Percentiles rank a stretch among this genome's conserved stretches.
phyloP scores from a whole-genome alignment of 495 filamentous ascomycete species.

The Podospora fimiseda region DNA sequence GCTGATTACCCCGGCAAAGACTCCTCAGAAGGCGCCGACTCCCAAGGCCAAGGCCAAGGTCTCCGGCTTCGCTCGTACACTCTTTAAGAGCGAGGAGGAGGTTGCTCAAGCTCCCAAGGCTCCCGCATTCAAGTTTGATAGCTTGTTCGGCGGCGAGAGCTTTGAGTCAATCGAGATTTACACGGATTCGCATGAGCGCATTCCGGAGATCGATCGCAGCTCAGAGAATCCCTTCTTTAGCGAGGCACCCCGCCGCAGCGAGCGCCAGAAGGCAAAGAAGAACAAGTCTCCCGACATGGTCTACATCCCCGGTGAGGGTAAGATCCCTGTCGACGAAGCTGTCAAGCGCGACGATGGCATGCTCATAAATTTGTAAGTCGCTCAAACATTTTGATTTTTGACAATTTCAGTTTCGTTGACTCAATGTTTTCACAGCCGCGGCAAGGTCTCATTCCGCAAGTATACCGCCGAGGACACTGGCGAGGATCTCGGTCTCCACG shows the following conservation, averaged over 20 bases:
- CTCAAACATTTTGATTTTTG: background rate
- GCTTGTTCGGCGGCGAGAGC: constrained; percentile 52
- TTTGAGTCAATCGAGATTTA: constrained; percentile 69
- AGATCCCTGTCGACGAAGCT: constrained; percentile 54
- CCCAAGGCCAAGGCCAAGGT: constrained; percentile 47
- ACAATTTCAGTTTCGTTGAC: constrained; percentile 15
- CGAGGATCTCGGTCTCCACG: constrained; percentile 39
- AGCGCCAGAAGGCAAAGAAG: too few species aligned
- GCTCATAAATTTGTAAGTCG: constrained; percentile 78
- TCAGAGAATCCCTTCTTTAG: constrained; percentile 73
- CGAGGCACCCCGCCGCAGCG: constrained; percentile 35
- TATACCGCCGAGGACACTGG: constrained; percentile 45
- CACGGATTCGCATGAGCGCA: constrained; percentile 81
- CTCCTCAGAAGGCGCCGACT: constrained; percentile 66
- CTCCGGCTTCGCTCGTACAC: constrained; percentile 60
- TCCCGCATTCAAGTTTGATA: constrained; percentile 57
- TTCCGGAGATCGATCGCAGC: constrained; percentile 62
- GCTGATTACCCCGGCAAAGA: constrained; percentile 87
- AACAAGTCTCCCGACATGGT: too few species aligned
- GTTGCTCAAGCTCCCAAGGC: constrained; percentile 53
- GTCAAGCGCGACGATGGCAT: constrained; percentile 69
- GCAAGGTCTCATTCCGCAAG: constrained; percentile 76
- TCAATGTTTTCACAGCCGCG: constrained; percentile 55
- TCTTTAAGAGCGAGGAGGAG: constrained; percentile 59
- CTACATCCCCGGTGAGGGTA: constrained; percentile 45